Evolutionary conservation across 164 flowering plant genomes (phyloP).

Genomic region (Piper longum): DNA sequence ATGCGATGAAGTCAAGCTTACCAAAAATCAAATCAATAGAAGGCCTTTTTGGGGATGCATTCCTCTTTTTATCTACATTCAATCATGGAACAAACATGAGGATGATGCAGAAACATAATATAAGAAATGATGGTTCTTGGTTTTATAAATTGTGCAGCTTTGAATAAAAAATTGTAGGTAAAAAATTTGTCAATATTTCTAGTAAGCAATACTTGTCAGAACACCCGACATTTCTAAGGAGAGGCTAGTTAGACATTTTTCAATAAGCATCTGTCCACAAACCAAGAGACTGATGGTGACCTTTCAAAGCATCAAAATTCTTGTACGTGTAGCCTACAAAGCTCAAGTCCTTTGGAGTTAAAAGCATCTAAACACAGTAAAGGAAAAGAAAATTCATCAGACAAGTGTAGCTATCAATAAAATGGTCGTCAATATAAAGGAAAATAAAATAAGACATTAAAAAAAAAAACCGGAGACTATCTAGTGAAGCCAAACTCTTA

Average conservation of each 20-base stretch:
- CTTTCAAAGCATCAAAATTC: constrained; percentile 69
- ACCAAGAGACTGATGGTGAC: constrained; percentile 33
- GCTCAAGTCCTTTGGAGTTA: constrained; percentile 60
- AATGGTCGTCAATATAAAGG: not conserved
- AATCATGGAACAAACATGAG: not conserved
- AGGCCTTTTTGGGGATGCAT: constrained; percentile 18
- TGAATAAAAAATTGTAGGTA: not conserved
- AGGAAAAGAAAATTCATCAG: not conserved
- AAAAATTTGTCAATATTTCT: not conserved
- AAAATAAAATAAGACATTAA: no score
- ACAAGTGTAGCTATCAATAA: no score
- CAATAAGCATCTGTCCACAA: constrained; percentile 2
- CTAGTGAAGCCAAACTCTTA: no score
- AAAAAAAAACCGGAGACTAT: no score
- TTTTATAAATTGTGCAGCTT: not conserved
- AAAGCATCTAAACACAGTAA: constrained; percentile 27
- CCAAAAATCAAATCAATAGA: constrained; percentile 31
- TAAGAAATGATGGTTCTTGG: not conserved
- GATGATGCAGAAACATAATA: constrained; percentile 1
- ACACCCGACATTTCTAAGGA: not conserved
- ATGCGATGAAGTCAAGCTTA: constrained; percentile 7
- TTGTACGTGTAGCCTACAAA: constrained; percentile 91
- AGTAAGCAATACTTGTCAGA: not conserved
- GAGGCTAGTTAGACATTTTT: not conserved
- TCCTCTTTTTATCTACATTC: constrained; percentile 21